Percentiles rank a stretch among this genome's conserved stretches.
Conservation (phyloP, 2,329 filamentous ascomycete genomes). For the Phialemoniopsis sp. region DNA sequence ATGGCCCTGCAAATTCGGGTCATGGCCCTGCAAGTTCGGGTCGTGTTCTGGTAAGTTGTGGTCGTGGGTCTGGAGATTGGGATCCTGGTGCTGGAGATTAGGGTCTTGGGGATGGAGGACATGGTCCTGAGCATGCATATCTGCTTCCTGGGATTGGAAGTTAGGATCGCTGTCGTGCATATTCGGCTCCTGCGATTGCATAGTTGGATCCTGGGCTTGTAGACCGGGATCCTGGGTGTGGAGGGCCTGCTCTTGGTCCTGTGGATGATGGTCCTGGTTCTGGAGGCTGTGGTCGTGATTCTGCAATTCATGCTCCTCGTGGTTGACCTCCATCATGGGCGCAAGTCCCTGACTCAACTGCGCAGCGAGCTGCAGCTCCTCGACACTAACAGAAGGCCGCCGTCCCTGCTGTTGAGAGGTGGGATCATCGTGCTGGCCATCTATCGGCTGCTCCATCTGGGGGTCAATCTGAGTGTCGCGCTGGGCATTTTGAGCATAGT, state of each 20-base stretch:
- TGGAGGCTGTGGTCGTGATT: not conserved
- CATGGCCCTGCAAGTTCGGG: conserved; percentile 8
- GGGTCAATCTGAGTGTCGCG: conserved; percentile 20
- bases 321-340: conserved; percentile 43
- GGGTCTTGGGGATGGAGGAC: not conserved
- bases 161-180: conserved; percentile 32
- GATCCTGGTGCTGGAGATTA: not conserved
- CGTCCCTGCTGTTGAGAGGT: conserved; percentile 34
- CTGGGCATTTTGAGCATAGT: conserved; percentile 27
- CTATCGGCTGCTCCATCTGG: conserved; percentile 13
- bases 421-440: conserved; percentile 13
- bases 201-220: conserved; percentile 24
- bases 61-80: conserved; percentile 1
- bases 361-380: conserved; percentile 55
- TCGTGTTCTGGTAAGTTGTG: conserved; percentile 8
- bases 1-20: not conserved
- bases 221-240: conserved; percentile 36
- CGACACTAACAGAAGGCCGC: conserved; percentile 37
- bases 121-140: conserved; percentile 3
- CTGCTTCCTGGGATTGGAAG: conserved; percentile 24
- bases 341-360: conserved; percentile 53
- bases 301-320: conserved; percentile 16
- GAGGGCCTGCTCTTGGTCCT: conserved; percentile 11
- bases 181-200: not conserved
- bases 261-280: not conserved